A percentile compares a stretch with the other conserved stretches of the same genome.
These are phyloP conservation scores for Thymus mandschuricus DNA, from an alignment of 257 asterid genomes.

Conservation along the genomic window DNA sequence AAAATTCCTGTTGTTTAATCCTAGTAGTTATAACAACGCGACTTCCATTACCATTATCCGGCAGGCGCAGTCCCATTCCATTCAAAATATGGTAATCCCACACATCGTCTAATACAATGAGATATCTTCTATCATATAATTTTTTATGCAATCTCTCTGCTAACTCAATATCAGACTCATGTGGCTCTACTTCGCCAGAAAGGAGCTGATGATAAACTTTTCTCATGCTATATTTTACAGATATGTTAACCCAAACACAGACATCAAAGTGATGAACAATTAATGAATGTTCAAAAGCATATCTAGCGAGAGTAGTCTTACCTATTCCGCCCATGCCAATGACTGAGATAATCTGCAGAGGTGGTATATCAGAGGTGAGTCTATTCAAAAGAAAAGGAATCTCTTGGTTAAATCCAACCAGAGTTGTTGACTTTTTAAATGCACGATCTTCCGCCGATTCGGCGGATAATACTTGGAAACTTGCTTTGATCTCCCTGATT, in stretches of 20 bases:
- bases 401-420: constrained; percentile 21
- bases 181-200: too few relatives aligned
- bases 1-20: neutral
- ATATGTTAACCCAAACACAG: too few relatives aligned
- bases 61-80: neutral
- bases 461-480: neutral
- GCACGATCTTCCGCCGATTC: neutral
- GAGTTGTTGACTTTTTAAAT: neutral
- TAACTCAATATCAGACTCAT: neutral
- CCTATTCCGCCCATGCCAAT: neutral
- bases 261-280: too few relatives aligned
- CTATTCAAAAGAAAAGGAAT: neutral
- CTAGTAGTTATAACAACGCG: constrained; percentile 21
- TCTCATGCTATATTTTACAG: neutral
- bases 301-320: too few relatives aligned
- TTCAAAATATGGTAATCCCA: constrained; percentile 11
- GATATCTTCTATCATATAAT: neutral
- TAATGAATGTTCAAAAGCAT: too few relatives aligned
- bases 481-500: neutral
- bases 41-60: constrained; percentile 13
- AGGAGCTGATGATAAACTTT: constrained; percentile 8
- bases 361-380: neutral
- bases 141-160: neutral
- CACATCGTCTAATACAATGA: neutral
- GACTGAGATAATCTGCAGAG: neutral